These are phyloP conservation scores for Capniomyces stellatus DNA, from an alignment of 371 early-diverging fungal genomes.

Conservation along the genomic window DNA sequence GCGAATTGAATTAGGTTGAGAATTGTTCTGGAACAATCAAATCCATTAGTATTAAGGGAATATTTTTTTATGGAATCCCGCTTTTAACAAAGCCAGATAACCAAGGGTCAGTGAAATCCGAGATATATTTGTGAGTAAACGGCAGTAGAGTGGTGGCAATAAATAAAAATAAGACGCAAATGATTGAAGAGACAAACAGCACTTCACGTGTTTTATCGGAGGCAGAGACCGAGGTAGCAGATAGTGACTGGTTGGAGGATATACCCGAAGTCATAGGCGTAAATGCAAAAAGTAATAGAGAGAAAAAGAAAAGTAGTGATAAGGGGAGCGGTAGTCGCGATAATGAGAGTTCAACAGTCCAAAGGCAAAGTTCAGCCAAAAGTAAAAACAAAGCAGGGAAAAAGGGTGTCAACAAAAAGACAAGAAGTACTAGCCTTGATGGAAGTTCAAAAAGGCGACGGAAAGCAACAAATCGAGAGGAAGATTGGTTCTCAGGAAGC, in stretches of 20 bases:
- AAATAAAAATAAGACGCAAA: too few species aligned
- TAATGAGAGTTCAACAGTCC: conserved; percentile 1
- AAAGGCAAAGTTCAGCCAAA: conserved; percentile 1
- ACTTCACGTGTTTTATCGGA: too few species aligned
- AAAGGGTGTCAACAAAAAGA: conserved; percentile 11
- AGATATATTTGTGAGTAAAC: too few species aligned
- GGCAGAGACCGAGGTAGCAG: conserved; percentile 20
- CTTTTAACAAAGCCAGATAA: too few species aligned
- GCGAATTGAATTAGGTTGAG: too few species aligned
- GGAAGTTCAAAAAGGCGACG: not conserved
- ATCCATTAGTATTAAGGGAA: too few species aligned
- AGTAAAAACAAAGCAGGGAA: not conserved
- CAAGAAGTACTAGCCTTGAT: conserved; percentile 12
- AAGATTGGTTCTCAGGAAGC: conserved; percentile 5
- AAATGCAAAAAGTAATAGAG: not conserved
- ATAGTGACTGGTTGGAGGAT: conserved; percentile 18
- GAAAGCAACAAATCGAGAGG: not conserved
- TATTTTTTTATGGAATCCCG: too few species aligned
- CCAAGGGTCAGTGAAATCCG: too few species aligned
- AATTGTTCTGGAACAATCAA: too few species aligned
- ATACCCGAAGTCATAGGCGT: too few species aligned
- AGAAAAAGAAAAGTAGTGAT: not conserved
- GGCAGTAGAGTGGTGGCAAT: too few species aligned
- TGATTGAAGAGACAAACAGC: too few species aligned
- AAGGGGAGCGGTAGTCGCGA: not conserved